Conservation (phyloP, 2,329 filamentous ascomycete species). For the Neofusicoccum ribis region DNA sequence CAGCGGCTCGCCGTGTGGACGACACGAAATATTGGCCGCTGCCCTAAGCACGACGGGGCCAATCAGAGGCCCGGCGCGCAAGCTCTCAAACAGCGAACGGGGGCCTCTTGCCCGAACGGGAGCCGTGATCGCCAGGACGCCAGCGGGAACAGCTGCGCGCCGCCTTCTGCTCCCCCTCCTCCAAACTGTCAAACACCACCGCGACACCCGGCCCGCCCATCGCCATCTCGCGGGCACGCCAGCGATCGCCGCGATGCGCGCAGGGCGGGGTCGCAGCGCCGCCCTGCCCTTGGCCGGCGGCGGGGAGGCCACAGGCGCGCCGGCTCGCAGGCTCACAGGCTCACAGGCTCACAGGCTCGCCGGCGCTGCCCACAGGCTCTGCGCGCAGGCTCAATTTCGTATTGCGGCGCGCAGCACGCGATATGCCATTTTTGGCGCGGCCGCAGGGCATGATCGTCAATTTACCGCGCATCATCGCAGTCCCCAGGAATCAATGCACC, state of each 20-base stretch:
- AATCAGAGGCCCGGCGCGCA: neutral
- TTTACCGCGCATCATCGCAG: slow-evolving; percentile 14
- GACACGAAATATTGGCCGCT: slow-evolving; percentile 10
- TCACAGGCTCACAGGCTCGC: too few species aligned
- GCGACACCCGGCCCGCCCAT: slow-evolving; percentile 10
- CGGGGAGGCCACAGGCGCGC: too few species aligned
- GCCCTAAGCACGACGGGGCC: neutral
- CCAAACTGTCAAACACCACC: slow-evolving; percentile 1
- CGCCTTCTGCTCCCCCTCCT: neutral
- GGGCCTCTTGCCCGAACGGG: neutral
- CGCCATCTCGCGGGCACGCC: neutral
- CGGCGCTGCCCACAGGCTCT: too few species aligned
- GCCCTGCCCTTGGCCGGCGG: neutral
- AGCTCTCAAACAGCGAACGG: neutral
- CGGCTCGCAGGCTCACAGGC: too few species aligned
- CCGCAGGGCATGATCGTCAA: slow-evolving; percentile 12
- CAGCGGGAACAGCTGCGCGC: neutral
- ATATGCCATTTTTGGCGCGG: slow-evolving; percentile 3
- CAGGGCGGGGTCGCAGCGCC: neutral
- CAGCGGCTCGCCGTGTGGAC: slow-evolving; percentile 3
- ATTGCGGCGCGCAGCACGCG: slow-evolving; percentile 1
- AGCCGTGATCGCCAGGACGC: neutral
- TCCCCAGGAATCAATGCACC: neutral
- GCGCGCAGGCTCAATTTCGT: neutral
- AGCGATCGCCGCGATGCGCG: neutral